phyloP scores from a whole-genome alignment of 306 rosid species.

The Vigna angularis region DNA sequence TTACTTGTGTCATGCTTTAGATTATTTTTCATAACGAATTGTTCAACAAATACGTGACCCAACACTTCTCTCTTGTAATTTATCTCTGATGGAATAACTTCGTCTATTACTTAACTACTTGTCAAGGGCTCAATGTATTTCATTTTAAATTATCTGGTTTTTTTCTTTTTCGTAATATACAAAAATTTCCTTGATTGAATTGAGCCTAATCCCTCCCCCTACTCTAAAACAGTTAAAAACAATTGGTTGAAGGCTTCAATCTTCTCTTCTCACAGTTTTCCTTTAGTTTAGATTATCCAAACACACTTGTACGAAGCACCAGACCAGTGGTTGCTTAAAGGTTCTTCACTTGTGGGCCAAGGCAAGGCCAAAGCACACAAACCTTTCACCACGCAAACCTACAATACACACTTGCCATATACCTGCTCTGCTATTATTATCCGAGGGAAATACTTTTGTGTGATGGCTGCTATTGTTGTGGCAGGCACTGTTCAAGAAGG shows the following conservation, averaged over 20 bases:
- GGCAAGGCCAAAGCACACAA: background rate
- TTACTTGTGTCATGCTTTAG: background rate
- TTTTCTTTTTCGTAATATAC: no score
- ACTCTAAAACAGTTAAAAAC: no score
- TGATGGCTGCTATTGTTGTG: conserved; percentile 49
- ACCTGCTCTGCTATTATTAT: conserved; percentile 41
- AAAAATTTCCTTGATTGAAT: no score
- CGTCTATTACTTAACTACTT: background rate
- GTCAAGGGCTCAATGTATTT: no score
- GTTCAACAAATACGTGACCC: background rate
- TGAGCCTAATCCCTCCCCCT: no score
- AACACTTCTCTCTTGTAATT: background rate
- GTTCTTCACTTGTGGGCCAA: conserved; percentile 23
- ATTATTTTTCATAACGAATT: background rate
- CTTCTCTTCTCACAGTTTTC: conserved; percentile 6
- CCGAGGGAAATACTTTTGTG: conserved; percentile 9
- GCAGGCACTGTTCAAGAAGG: conserved; percentile 86
- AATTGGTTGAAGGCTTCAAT: background rate
- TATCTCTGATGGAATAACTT: conserved; percentile 20
- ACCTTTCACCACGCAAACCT: conserved; percentile 5
- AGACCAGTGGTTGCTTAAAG: conserved; percentile 29
- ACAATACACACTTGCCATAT: conserved; percentile 1
- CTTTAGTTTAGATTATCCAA: background rate
- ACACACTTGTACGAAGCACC: background rate
- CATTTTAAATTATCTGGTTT: no score